Evolutionary conservation across 1,284 basidiomycete species (phyloP).

Genomic region (Ustilago shanxiensis): DNA sequence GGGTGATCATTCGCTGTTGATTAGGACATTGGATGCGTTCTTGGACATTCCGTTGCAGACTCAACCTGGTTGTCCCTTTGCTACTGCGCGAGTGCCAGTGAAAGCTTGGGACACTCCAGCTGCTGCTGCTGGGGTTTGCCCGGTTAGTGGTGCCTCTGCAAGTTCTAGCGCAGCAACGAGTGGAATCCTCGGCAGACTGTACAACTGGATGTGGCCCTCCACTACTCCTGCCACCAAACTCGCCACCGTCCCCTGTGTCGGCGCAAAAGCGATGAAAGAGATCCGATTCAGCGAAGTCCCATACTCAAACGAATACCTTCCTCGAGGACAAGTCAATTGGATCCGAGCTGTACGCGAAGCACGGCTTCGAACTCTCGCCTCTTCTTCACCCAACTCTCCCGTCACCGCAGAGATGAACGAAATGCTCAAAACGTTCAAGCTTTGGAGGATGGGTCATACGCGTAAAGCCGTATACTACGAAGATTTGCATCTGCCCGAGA

Average conservation of each 20-base stretch:
- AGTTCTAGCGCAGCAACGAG: constrained; percentile 3
- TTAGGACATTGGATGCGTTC: constrained; percentile 42
- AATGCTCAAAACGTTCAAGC: constrained; percentile 50
- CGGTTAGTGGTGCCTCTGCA: constrained; percentile 16
- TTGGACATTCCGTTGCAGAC: constrained; percentile 46
- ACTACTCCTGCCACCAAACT: constrained; percentile 12
- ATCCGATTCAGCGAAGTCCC: constrained; percentile 52
- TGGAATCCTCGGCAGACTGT: constrained; percentile 26
- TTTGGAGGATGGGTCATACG: constrained; percentile 53
- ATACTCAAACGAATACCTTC: constrained; percentile 49
- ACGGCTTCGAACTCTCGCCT: constrained; percentile 21
- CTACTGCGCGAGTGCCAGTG: constrained; percentile 31
- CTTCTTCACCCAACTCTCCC: constrained; percentile 17
- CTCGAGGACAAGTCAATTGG: constrained; percentile 42
- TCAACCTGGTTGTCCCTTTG: constrained; percentile 41
- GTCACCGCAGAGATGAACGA: constrained; percentile 37
- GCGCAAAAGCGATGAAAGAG: constrained; percentile 38
- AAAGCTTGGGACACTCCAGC: constrained; percentile 30
- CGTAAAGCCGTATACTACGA: constrained; percentile 53
- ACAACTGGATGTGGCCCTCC: constrained; percentile 45
- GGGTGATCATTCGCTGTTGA: constrained; percentile 46
- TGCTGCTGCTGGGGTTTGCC: constrained; percentile 22
- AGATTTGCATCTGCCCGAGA: constrained; percentile 40
- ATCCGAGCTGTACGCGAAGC: constrained; percentile 41
- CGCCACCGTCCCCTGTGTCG: constrained; percentile 27